Evolutionary conservation across 129 eudicot genomes (phyloP).

Genomic region (Helianthus tuberosus): DNA sequence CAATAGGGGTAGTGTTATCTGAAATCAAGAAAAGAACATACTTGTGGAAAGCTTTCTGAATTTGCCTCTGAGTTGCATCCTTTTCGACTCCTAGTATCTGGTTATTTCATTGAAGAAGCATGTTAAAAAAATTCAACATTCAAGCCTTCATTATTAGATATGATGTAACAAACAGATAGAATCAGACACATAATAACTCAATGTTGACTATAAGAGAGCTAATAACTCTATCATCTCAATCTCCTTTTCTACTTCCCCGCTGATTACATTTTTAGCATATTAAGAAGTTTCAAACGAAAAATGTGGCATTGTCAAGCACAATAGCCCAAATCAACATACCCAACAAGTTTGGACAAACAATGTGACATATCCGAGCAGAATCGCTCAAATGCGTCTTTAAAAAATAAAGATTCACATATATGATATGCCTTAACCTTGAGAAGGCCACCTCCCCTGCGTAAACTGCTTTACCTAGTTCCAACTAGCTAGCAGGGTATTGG

Average conservation of each 20-base stretch:
- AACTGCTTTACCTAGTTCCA: too few species aligned
- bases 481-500: too few species aligned
- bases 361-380: not conserved
- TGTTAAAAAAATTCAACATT: not conserved
- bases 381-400: not conserved
- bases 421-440: not conserved
- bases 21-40: slow-evolving; percentile 37
- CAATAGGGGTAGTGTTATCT: not conserved
- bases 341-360: slow-evolving; percentile 11
- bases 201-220: not conserved
- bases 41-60: slow-evolving; percentile 99
- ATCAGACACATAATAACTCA: not conserved
- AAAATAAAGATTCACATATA: slow-evolving; percentile 4
- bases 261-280: not conserved
- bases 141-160: not conserved
- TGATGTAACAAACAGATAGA: not conserved
- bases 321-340: not conserved
- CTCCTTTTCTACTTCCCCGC: not conserved
- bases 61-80: slow-evolving; percentile 84
- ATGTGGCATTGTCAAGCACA: not conserved
- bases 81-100: slow-evolving; percentile 93
- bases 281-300: slow-evolving; percentile 3
- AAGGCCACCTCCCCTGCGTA: too few species aligned
- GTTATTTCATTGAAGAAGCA: slow-evolving; percentile 21
- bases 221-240: not conserved